These are phyloP conservation scores for Thamnidium elegans DNA, from an alignment of 192 early-diverging fungal species.

Conservation along the genomic window DNA sequence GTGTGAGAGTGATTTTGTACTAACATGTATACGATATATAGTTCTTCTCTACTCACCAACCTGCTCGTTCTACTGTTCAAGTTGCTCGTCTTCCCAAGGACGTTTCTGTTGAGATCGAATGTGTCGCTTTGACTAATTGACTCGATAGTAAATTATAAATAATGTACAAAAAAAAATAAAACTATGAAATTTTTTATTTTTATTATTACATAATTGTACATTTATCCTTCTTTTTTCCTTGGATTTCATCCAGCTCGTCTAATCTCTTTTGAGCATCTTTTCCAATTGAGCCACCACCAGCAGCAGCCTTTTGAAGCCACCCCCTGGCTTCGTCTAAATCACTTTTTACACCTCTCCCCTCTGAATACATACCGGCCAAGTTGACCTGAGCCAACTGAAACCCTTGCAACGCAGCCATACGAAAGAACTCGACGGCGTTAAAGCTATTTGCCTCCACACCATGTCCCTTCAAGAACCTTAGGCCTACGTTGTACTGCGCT, in stretches of 20 bases:
- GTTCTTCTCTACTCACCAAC: slow-evolving; percentile 61
- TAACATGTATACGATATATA: slow-evolving; percentile 10
- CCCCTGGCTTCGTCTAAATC: slow-evolving; percentile 28
- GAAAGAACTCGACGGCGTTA: slow-evolving; percentile 48
- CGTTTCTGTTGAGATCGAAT: slow-evolving; percentile 92
- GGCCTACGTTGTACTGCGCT: slow-evolving; percentile 54
- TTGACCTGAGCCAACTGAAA: slow-evolving; percentile 50
- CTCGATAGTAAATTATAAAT: background rate
- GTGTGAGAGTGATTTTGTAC: background rate
- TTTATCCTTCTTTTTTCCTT: slow-evolving; percentile 13
- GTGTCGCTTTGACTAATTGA: slow-evolving; percentile 69
- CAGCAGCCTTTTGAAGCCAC: slow-evolving; percentile 30
- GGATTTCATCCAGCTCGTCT: slow-evolving; percentile 8
- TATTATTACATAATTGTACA: slow-evolving; percentile 33
- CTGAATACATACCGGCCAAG: slow-evolving; percentile 36
- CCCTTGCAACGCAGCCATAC: slow-evolving; percentile 47
- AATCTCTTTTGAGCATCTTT: slow-evolving; percentile 31
- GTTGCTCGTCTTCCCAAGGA: slow-evolving; percentile 90
- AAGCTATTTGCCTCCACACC: slow-evolving; percentile 44
- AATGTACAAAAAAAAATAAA: too few relatives aligned
- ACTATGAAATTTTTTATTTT: background rate
- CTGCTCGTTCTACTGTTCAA: slow-evolving; percentile 79
- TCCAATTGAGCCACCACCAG: slow-evolving; percentile 28
- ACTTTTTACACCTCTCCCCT: slow-evolving; percentile 35
- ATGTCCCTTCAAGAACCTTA: slow-evolving; percentile 40